Percentiles rank a stretch among this genome's conserved stretches.
These are phyloP conservation scores for Protostelium mycophagum DNA, from an alignment of 78 protist species.

Conservation along the genomic window DNA sequence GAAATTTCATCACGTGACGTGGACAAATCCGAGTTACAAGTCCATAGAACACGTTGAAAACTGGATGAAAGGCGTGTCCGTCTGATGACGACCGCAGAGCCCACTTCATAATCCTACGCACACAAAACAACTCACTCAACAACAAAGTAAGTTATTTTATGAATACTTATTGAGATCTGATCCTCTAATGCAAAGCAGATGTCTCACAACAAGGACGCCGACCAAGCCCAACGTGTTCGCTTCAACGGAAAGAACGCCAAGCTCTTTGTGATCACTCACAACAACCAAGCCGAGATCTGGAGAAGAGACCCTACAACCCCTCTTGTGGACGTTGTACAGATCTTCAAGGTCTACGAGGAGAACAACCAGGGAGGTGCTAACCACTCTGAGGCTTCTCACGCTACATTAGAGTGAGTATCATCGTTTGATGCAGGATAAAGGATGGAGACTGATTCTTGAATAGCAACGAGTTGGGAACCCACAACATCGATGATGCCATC, in stretches of 20 bases:
- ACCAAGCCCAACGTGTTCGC: not conserved
- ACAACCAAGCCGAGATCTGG: not conserved
- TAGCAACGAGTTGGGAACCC: not conserved
- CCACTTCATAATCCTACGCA: too few relatives aligned
- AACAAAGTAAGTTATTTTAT: too few relatives aligned
- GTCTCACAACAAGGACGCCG: not conserved
- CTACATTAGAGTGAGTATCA: not conserved
- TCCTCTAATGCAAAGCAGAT: too few relatives aligned
- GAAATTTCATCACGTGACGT: too few relatives aligned
- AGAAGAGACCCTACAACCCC: not conserved
- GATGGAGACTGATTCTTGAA: not conserved
- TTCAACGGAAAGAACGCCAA: not conserved
- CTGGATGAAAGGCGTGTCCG: too few relatives aligned
- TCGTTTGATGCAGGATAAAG: not conserved
- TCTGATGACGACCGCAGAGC: too few relatives aligned
- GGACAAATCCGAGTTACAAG: too few relatives aligned
- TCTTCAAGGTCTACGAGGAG: not conserved
- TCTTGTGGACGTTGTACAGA: not conserved
- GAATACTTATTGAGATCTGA: too few relatives aligned
- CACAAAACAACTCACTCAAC: too few relatives aligned
- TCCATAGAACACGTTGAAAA: too few relatives aligned
- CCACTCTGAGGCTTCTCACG: not conserved
- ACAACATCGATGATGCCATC: not conserved
- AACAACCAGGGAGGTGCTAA: not conserved
- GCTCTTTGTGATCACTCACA: not conserved